Conservation (phyloP, 2,329 filamentous ascomycete species). For the Aureobasidium uvarum region DNA sequence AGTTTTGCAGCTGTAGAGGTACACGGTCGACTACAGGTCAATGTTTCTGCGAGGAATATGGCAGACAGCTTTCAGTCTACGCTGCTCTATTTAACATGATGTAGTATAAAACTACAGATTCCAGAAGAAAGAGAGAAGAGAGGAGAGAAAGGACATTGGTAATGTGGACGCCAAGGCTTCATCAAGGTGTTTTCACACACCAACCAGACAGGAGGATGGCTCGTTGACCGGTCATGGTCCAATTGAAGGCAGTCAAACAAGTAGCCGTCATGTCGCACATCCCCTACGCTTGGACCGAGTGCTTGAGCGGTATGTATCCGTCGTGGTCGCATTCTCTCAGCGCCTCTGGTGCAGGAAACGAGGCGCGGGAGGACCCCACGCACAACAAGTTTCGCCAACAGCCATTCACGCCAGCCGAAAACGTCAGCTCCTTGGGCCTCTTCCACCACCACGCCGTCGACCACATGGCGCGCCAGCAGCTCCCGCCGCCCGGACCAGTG, state of each 20-base stretch:
- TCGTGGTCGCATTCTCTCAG: not conserved
- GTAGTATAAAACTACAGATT: no score
- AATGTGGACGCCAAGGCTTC: conserved; percentile 14
- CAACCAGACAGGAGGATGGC: not conserved
- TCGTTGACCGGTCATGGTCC: conserved; percentile 15
- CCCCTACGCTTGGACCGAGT: conserved; percentile 24
- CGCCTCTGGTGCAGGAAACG: not conserved
- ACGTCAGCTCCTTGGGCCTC: conserved; percentile 15
- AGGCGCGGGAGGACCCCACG: conserved; percentile 23
- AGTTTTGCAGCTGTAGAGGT: not conserved
- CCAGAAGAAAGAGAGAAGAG: not conserved
- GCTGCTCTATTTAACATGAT: not conserved
- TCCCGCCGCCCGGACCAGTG: conserved; percentile 8
- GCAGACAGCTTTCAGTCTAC: not conserved
- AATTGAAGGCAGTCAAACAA: not conserved
- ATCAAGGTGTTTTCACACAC: conserved; percentile 29
- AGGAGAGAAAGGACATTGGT: not conserved
- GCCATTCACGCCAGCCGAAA: conserved; percentile 17
- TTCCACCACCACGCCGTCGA: conserved; percentile 20
- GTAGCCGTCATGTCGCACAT: conserved; percentile 15
- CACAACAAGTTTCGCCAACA: conserved; percentile 9
- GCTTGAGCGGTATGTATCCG: conserved; percentile 11
- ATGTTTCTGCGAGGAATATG: not conserved
- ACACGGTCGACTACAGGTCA: not conserved
- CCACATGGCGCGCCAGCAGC: conserved; percentile 15